Base-by-base conservation (phyloP, 2,329 filamentous ascomycete species). In the Xylariaceae sp. region DNA sequence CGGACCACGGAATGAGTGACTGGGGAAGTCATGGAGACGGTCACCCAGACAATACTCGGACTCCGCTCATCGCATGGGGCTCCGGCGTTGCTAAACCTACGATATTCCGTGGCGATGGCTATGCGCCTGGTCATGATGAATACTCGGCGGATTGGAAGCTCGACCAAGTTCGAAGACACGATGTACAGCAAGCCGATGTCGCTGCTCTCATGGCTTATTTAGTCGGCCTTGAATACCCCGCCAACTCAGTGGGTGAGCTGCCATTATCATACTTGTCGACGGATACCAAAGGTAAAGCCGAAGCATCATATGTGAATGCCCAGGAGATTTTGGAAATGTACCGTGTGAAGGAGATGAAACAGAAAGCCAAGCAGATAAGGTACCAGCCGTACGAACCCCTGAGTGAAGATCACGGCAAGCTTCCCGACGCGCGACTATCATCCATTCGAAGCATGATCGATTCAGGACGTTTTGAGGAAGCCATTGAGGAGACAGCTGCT, bases 1-100 rank as follows among this genome's bases (percentile, higher is more conserved):
- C 94, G 6, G 94, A 99, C 71, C 94, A 99, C 73, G 94, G 94
- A 15, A 99, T 99, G 94, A 97, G 91, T 70, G 94, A 99, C 74
- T 97, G 89, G 88, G 94, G 95, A n/a, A 97, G 92, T 67, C 95
- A 99, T 73, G 95, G 95, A 44, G 94, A 99, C 73, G 94, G 94
- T 6, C 92, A 99, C 74, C 94, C 94, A 0, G 90, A 99, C 73
- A 99, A 97, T 69, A 99, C 94, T 2, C 85, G 94, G 54, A 99
- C 94, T 0, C 94, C 94, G 0, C 78, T 99, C 37, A 90, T 99
- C 66, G 87, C 83, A 2, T 99, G 94, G 94, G 94, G 94, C 9
- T 91, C 94, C 56, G 94, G 94, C 7, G 84, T 97, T 45, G 91
- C 92, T 2, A 82, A 83, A 64, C 94, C 94, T 0, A 77, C 86